A percentile compares a stretch with the other conserved stretches of the same genome.
phyloP scores from a whole-genome alignment of 2,329 filamentous ascomycete genomes.

The Clarireedia monteithiana region DNA sequence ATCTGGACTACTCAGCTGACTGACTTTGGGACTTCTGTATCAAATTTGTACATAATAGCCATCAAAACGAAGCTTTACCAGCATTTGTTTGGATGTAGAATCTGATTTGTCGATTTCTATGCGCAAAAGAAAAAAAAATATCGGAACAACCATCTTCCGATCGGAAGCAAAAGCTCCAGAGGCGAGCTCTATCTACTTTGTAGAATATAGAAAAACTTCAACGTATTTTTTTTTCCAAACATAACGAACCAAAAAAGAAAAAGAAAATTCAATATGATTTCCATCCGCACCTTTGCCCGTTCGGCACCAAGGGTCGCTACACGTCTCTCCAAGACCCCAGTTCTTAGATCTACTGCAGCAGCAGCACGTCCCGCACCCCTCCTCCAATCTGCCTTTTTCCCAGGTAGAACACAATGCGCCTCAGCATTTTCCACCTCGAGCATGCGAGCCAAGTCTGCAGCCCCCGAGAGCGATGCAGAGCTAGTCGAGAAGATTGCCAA shows the following conservation, averaged over 20 bases:
- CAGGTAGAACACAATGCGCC: constrained; percentile 21
- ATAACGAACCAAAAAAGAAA: constrained; percentile 12
- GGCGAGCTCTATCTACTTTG: constrained; percentile 4
- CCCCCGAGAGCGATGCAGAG: constrained; percentile 60
- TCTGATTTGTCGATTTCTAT: background rate
- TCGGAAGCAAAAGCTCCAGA: constrained; percentile 10
- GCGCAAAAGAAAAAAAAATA: background rate
- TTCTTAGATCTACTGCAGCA: constrained; percentile 36
- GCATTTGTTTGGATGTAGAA: background rate
- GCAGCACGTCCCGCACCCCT: constrained; percentile 13
- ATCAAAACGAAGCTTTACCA: no score
- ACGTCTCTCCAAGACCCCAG: constrained; percentile 45
- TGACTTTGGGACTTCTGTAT: no score
- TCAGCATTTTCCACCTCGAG: constrained; percentile 34
- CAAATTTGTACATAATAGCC: no score
- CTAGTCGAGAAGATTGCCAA: constrained; percentile 78
- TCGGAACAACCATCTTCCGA: constrained; percentile 11
- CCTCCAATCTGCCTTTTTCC: constrained; percentile 25
- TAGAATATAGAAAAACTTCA: constrained; percentile 1
- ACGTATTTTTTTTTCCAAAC: background rate
- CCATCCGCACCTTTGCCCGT: constrained; percentile 57
- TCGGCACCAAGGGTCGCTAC: constrained; percentile 57
- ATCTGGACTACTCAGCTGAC: no score
- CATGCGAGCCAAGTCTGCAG: constrained; percentile 31
- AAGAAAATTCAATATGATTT: constrained; percentile 48